Evolutionary conservation across 2,329 filamentous ascomycete genomes (phyloP), one percentile per base, ranked within the genome.

Genomic region (Talaromyces piceae): DNA sequence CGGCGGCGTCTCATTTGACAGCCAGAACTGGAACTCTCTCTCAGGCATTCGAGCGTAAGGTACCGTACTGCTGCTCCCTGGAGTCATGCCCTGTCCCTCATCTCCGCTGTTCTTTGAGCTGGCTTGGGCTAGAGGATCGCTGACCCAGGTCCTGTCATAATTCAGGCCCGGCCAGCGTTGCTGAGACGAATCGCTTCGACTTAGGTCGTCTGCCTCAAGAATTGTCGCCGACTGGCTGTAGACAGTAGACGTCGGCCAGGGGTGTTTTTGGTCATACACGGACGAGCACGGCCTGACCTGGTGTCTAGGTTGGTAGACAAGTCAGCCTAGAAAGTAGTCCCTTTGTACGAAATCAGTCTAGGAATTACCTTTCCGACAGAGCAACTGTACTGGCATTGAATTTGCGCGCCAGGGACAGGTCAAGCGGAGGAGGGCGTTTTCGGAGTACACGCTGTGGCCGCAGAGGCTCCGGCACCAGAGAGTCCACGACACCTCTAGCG

Each of bases 381-480:
- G 51, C 47, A 1, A 33, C 51, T 5, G 22, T 49, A 4, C 41
- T 53, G 1, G 47, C 46, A n/a, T 45, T 27, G 5, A 37, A 41
- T 11, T 49, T 46, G 18, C 41, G 27, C 9, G 51, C 39, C 20
- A 43, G 51, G 13, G 31, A 16, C 5, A 44, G 18, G 11, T 46
- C 41, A 22, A 49, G 20, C 28, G 28, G 45, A 5, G 45, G 41
- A 5, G 41, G 2, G 4, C 31, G 41, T 30, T 49, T 49, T 31
- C 37, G 12, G 9, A 30, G 7, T 16, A 53, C 47, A 46, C 39
- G 12, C 22, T 41, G 51, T 4, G 47, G 23, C 20, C 22, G 49
- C 12, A 53, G 41, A 20, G 51, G 51, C 16, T 46, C 47, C 13
- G 51, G 51, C 8, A 53, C 41, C 46, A 53, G 26, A 7, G 51